Percentiles rank a stretch among this genome's conserved stretches.
Evolutionary conservation across 768 basidiomycete species (phyloP).

Genomic region (Punctularia strigosozonata): DNA sequence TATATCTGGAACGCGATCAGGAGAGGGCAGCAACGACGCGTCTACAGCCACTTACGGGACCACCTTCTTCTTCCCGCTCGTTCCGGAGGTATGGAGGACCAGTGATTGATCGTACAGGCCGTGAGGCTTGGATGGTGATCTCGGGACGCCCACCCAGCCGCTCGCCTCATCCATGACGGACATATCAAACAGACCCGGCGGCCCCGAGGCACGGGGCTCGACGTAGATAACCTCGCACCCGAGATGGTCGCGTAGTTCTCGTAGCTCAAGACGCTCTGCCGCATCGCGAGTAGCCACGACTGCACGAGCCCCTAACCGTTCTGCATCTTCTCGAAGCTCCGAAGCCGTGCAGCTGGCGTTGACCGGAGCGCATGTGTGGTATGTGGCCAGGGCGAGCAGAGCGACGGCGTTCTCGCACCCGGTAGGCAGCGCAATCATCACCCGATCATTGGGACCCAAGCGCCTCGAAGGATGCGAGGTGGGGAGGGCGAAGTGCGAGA

Average conservation of each 20-base stretch:
- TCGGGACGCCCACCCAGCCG: not conserved
- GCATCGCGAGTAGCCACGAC: slow-evolving; percentile 30
- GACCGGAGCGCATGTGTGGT: slow-evolving; percentile 35
- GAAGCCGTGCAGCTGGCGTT: slow-evolving; percentile 32
- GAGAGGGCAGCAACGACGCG: no score
- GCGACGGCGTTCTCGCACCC: slow-evolving; percentile 36
- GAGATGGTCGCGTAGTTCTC: slow-evolving; percentile 20
- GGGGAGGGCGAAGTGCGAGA: slow-evolving; percentile 29
- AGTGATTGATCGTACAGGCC: slow-evolving; percentile 34
- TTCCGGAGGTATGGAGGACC: slow-evolving; percentile 49
- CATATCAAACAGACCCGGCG: slow-evolving; percentile 30
- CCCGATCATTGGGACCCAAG: slow-evolving; percentile 30
- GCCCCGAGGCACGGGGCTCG: slow-evolving; percentile 20
- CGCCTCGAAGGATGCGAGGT: slow-evolving; percentile 17
- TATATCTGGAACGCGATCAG: no score
- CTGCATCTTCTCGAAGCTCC: slow-evolving; percentile 31
- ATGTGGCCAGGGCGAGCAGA: slow-evolving; percentile 27
- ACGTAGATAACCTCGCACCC: slow-evolving; percentile 28
- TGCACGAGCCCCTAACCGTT: slow-evolving; percentile 26
- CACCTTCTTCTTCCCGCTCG: slow-evolving; percentile 40
- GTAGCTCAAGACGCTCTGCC: slow-evolving; percentile 25
- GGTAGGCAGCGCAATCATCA: slow-evolving; percentile 32
- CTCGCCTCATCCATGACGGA: slow-evolving; percentile 9
- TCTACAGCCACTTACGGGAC: no score
- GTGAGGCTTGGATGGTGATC: slow-evolving; percentile 23